Conservation (phyloP, 225 moss, liverwort and hornwort species). For the Neckera pumila region DNA sequence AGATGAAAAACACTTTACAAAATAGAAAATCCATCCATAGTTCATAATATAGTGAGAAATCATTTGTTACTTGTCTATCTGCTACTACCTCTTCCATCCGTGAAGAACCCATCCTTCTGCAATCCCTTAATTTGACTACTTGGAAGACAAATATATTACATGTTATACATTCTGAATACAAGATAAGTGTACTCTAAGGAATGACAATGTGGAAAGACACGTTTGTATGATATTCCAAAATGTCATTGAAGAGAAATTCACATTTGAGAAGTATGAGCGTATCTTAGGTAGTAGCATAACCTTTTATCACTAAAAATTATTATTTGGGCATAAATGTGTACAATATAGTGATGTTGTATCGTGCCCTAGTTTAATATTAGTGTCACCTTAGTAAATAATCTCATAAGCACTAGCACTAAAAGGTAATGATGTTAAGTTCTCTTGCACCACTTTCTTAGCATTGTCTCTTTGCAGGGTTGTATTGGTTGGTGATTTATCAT, state of each 20-base stretch:
- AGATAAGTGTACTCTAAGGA: neutral
- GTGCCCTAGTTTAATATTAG: neutral
- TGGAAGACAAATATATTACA: neutral
- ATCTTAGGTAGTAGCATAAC: neutral
- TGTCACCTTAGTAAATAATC: neutral
- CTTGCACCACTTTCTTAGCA: neutral
- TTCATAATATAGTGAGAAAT: neutral
- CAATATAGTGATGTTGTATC: neutral
- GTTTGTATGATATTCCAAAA: neutral
- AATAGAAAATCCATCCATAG: neutral
- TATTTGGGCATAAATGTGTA: neutral
- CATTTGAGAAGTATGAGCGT: neutral
- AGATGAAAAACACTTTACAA: neutral
- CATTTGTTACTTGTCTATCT: neutral
- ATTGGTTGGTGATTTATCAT: neutral
- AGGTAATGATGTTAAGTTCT: accelerated
- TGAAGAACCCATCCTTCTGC: neutral
- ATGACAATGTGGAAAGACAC: neutral
- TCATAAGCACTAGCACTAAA: neutral
- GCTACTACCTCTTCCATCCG: neutral
- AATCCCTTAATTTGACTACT: accelerated
- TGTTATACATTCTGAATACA: neutral
- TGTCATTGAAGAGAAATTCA: neutral
- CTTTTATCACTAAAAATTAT: neutral
- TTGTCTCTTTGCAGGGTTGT: accelerated